phyloP scores from a whole-genome alignment of 352 stramenopile species.

The Pythium rishiriense region DNA sequence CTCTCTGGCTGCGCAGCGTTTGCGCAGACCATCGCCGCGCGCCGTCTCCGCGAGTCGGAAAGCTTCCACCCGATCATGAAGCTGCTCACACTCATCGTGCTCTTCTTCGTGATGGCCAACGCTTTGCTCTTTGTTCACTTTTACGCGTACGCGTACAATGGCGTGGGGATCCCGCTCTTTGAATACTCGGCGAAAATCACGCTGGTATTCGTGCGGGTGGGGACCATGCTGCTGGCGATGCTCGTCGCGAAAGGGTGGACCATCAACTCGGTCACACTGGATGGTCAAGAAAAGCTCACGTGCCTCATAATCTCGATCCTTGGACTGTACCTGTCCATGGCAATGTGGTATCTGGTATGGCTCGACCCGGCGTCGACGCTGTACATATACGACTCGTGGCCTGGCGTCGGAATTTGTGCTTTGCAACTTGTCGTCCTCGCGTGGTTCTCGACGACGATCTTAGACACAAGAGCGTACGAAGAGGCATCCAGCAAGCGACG shows the following conservation, averaged over 20 bases:
- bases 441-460: slow-evolving; percentile 68
- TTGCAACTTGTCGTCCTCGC: slow-evolving; percentile 58
- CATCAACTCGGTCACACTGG: slow-evolving; percentile 63
- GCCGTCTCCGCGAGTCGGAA: slow-evolving; percentile 50
- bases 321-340: slow-evolving; percentile 70
- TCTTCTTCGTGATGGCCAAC: slow-evolving; percentile 67
- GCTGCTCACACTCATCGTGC: slow-evolving; percentile 62
- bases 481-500: slow-evolving; percentile 49
- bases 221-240: slow-evolving; percentile 70
- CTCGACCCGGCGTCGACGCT: slow-evolving; percentile 74
- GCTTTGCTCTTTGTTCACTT: slow-evolving; percentile 63
- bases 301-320: slow-evolving; percentile 64
- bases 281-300: slow-evolving; percentile 68
- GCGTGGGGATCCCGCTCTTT: slow-evolving; percentile 67
- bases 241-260: slow-evolving; percentile 80
- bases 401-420: slow-evolving; percentile 60
- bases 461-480: slow-evolving; percentile 66
- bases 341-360: slow-evolving; percentile 83
- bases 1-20: slow-evolving; percentile 36
- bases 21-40: slow-evolving; percentile 49
- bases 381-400: slow-evolving; percentile 85
- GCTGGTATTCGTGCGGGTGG: slow-evolving; percentile 71
- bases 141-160: slow-evolving; percentile 56
- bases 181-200: slow-evolving; percentile 70
- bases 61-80: slow-evolving; percentile 82